phyloP scores from a whole-genome alignment of 306 rosid species.

The Vigna nakashimae region DNA sequence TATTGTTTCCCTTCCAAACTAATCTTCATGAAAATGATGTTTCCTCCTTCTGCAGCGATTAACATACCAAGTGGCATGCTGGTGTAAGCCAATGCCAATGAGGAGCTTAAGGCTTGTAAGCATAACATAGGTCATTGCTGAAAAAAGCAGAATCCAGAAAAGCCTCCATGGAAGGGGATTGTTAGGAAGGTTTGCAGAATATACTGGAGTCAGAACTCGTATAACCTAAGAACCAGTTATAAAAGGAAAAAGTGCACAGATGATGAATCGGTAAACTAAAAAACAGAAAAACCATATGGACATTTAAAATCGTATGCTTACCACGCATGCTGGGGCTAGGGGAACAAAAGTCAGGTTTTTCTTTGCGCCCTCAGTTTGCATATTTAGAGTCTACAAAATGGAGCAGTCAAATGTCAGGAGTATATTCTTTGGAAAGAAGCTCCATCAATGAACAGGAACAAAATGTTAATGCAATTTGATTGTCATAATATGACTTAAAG shows the following conservation, averaged over 20 bases:
- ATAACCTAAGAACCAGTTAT: constrained; percentile 67
- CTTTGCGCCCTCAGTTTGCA: constrained; percentile 71
- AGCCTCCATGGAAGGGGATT: constrained; percentile 80
- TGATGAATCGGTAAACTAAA: constrained; percentile 31
- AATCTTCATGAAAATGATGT: constrained; percentile 86
- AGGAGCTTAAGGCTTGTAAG: constrained; percentile 93
- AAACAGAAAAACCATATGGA: constrained; percentile 3
- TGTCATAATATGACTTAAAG: constrained; percentile 28
- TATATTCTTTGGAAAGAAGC: constrained; percentile 32
- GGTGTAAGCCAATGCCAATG: constrained; percentile 78
- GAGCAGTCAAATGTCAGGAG: constrained; percentile 40
- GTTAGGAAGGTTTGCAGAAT: constrained; percentile 76
- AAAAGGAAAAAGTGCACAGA: not conserved
- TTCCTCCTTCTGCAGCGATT: constrained; percentile 79
- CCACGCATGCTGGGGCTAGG: constrained; percentile 98
- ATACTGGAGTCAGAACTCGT: constrained; percentile 94
- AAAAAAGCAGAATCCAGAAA: constrained; percentile 67
- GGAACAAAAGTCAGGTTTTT: constrained; percentile 91
- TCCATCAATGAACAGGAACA: not conserved
- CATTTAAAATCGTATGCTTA: constrained; percentile 51
- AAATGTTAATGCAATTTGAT: constrained; percentile 1
- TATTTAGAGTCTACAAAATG: constrained; percentile 71
- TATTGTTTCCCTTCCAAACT: constrained; percentile 36
- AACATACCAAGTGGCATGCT: constrained; percentile 88
- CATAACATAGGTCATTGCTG: constrained; percentile 77